Conservation (phyloP, 257 asterid species). For the Gentiana macrophylla region DNA sequence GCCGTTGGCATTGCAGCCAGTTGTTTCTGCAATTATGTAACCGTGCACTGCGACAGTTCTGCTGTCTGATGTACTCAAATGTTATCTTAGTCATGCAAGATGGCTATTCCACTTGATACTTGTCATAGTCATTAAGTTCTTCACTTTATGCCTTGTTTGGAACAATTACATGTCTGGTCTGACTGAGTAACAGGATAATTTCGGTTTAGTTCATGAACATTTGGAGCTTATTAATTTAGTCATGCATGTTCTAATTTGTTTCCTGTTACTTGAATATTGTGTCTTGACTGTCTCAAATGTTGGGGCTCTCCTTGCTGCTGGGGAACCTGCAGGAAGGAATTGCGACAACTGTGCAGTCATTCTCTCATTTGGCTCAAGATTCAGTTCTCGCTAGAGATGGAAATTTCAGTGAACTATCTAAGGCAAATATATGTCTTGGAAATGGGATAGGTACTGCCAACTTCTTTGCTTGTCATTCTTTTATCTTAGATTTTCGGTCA, state of each 20-base stretch:
- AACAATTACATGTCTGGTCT: too few relatives aligned
- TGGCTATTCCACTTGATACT: too few relatives aligned
- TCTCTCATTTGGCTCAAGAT: constrained; percentile 37
- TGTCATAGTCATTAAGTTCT: too few relatives aligned
- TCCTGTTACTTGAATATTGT: not conserved
- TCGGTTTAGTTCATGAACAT: not conserved
- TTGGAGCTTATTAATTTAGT: not conserved
- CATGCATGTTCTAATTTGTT: not conserved
- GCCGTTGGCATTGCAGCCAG: too few relatives aligned
- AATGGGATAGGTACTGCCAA: constrained; percentile 54
- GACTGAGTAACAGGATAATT: too few relatives aligned
- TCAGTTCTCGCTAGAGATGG: constrained; percentile 29
- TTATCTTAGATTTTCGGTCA: not conserved
- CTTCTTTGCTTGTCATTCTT: not conserved
- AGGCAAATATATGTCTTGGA: constrained; percentile 61
- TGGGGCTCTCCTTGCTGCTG: not conserved
- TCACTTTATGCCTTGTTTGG: too few relatives aligned
- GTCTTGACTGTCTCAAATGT: too few relatives aligned
- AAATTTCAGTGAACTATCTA: constrained; percentile 42
- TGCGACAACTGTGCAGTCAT: constrained; percentile 46
- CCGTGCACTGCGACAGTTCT: too few relatives aligned
- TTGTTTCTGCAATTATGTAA: too few relatives aligned
- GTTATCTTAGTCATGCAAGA: too few relatives aligned
- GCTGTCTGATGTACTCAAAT: too few relatives aligned
- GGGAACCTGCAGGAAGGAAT: constrained; percentile 54